Percentiles rank a stretch among this genome's conserved stretches.
Conservation (phyloP, 176 grass and related monocot species). For the Alloteropsis semialata region DNA sequence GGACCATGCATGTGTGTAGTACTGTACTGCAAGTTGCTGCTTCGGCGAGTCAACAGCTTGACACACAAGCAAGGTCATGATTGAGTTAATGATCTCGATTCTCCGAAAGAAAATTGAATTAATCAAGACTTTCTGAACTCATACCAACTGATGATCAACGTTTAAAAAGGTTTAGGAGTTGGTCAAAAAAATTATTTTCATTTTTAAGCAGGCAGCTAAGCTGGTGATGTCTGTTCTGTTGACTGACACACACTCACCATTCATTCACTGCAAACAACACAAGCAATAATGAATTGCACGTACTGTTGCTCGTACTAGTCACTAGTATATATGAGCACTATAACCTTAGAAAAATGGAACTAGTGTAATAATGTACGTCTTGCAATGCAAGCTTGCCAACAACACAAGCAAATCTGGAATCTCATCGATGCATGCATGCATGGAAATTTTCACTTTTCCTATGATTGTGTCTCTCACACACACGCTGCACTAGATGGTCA, state of each 20-base stretch:
- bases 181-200: neutral
- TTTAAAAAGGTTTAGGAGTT: neutral
- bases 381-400: conserved; percentile 23
- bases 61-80: neutral
- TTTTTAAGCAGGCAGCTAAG: neutral
- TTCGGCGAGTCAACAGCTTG: conserved; percentile 15
- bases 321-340: neutral
- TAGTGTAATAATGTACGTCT: neutral
- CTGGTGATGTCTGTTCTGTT: neutral
- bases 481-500: neutral
- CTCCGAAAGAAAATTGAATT: neutral
- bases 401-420: conserved; percentile 39
- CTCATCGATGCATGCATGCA: conserved; percentile 6
- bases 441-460: conserved; percentile 1
- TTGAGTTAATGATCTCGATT: neutral
- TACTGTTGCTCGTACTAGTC: neutral
- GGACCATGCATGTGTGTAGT: too few species aligned
- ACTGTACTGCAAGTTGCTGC: neutral
- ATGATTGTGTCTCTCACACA: neutral
- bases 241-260: neutral
- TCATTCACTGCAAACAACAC: neutral
- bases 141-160: neutral
- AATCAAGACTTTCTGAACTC: neutral
- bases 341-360: neutral
- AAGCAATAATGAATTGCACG: neutral